Evolutionary conservation across 768 basidiomycete species (phyloP).

Genomic region (Hygrophorus pudorinus): DNA sequence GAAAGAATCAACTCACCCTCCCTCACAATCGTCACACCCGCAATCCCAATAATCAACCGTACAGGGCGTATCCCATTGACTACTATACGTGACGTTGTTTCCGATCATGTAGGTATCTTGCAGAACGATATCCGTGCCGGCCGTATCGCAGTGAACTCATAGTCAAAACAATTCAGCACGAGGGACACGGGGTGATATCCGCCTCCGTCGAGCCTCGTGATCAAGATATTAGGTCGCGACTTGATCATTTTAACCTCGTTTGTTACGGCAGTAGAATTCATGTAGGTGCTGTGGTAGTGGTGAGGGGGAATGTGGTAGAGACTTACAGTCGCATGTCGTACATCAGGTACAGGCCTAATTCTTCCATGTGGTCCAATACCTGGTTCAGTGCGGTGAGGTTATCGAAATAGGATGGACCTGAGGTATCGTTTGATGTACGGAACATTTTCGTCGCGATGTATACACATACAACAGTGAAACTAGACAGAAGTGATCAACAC

Average conservation of each 20-base stretch:
- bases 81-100: conserved; percentile 58
- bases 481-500: conserved; percentile 9
- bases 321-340: conserved; percentile 68
- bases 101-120: conserved; percentile 54
- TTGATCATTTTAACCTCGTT: conserved; percentile 64
- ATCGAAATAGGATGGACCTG: conserved; percentile 66
- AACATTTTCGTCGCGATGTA: conserved; percentile 14
- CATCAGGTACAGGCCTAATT: conserved; percentile 62
- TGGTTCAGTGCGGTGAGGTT: conserved; percentile 46
- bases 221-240: conserved; percentile 53
- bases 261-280: conserved; percentile 50
- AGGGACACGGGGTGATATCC: conserved; percentile 63
- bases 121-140: conserved; percentile 61
- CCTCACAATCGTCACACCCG: conserved; percentile 63
- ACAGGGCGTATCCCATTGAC: conserved; percentile 51
- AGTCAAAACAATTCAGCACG: conserved; percentile 59
- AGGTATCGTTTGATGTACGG: conserved; percentile 18
- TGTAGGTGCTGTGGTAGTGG: conserved; percentile 39
- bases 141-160: conserved; percentile 48
- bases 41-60: conserved; percentile 62
- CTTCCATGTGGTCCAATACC: conserved; percentile 63
- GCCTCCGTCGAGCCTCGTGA: too few species aligned
- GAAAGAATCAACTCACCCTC: conserved; percentile 15
- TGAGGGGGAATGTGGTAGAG: neutral
- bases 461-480: conserved; percentile 31